Evolutionary conservation across 257 asterid species (phyloP).

Genomic region (Capsicum baccatum): DNA sequence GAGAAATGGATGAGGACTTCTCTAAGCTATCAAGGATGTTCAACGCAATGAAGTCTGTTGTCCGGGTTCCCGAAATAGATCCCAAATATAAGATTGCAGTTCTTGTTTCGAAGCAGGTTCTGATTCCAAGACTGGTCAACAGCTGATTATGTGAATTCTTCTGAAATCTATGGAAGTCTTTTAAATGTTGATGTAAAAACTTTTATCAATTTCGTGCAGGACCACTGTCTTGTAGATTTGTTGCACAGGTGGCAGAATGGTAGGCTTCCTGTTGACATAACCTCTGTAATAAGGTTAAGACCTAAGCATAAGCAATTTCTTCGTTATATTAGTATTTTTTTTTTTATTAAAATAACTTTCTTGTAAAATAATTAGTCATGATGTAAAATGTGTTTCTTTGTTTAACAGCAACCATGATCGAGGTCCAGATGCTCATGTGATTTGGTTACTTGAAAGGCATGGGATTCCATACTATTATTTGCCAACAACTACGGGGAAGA

Average conservation of each 20-base stretch:
- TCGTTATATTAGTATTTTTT: neutral
- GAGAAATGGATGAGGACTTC: slow-evolving; percentile 83
- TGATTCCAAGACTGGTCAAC: slow-evolving; percentile 17
- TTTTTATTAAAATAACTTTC: slow-evolving; percentile 28
- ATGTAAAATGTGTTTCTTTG: slow-evolving; percentile 24
- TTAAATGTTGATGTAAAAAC: neutral
- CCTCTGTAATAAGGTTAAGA: slow-evolving; percentile 73
- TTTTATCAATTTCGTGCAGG: slow-evolving; percentile 50
- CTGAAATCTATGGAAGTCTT: neutral
- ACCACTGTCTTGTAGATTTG: slow-evolving; percentile 89
- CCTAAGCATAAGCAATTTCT: slow-evolving; percentile 22
- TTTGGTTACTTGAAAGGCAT: slow-evolving; percentile 80
- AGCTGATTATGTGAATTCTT: neutral
- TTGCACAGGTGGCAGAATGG: slow-evolving; percentile 92
- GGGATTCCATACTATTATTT: slow-evolving; percentile 83
- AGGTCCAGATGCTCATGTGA: slow-evolving; percentile 79
- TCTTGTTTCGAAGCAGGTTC: slow-evolving; percentile 90
- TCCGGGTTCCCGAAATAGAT: slow-evolving; percentile 77
- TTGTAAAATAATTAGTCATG: slow-evolving; percentile 13
- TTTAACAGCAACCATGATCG: slow-evolving; percentile 81
- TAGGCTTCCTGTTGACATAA: slow-evolving; percentile 81
- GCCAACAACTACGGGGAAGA: slow-evolving; percentile 46
- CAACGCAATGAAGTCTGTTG: slow-evolving; percentile 76
- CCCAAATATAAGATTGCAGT: slow-evolving; percentile 81
- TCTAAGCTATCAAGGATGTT: slow-evolving; percentile 63